Evolutionary conservation across 208 protist genomes (phyloP).

Genomic region (Trypanosoma platydactyli): DNA sequence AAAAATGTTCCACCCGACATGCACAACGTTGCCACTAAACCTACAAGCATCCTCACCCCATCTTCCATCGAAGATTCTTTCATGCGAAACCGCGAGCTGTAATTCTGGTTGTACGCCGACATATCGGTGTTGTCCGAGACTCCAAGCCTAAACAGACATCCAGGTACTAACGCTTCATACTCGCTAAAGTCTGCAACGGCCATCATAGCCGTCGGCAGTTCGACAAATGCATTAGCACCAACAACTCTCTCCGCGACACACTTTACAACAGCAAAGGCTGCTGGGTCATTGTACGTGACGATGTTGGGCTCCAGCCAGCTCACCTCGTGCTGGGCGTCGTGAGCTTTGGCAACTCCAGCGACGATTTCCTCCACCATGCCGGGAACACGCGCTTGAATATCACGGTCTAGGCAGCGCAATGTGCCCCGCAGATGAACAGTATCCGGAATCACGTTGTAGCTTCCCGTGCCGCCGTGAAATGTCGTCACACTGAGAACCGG

Average conservation of each 20-base stretch:
- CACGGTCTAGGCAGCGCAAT: constrained; percentile 65
- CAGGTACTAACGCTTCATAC: constrained; percentile 67
- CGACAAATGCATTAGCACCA: constrained; percentile 44
- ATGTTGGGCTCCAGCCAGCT: constrained; percentile 84
- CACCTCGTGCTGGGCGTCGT: constrained; percentile 58
- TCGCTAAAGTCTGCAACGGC: constrained; percentile 77
- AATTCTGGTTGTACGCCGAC: constrained; percentile 61
- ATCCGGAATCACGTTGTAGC: constrained; percentile 79
- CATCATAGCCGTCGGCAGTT: constrained; percentile 46
- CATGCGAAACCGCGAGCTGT: constrained; percentile 66
- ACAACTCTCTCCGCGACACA: constrained; percentile 48
- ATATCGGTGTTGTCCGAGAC: constrained; percentile 33
- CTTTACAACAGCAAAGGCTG: constrained; percentile 61
- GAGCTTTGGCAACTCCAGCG: constrained; percentile 58
- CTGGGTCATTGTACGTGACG: constrained; percentile 75
- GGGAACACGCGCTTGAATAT: constrained; percentile 57
- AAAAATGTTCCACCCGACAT: constrained; percentile 32
- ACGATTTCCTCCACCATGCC: constrained; percentile 71
- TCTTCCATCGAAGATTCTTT: constrained; percentile 66
- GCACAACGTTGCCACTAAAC: constrained; percentile 60
- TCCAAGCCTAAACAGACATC: constrained; percentile 76
- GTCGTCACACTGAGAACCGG: constrained; percentile 70
- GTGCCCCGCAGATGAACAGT: constrained; percentile 67
- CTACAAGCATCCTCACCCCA: constrained; percentile 68
- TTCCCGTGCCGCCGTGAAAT: constrained; percentile 54